Evolutionary conservation across 2,329 filamentous ascomycete genomes (phyloP), one percentile per base, ranked within the genome.

Genomic region (Cladophialophora yegresii): DNA sequence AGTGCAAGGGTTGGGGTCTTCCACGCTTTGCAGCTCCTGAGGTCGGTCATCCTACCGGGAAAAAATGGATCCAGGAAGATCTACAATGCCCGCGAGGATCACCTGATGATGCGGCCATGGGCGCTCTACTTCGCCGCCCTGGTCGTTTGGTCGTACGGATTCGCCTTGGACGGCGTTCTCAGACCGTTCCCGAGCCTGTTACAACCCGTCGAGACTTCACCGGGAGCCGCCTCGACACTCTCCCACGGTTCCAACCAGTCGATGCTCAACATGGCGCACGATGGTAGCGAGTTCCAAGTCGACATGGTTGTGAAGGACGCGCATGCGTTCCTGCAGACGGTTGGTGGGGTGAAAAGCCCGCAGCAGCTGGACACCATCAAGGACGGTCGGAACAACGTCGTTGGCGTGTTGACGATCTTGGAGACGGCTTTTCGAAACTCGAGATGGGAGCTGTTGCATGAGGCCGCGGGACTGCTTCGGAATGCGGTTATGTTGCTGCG

Each of bases 101-200:
- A 92, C 59, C 83, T 97, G 2, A 83, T 98, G 65, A 96, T 98
- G 73, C 84, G 95, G n/a, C 91, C 93, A 0, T 98, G 95, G 93
- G 91, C 96, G 13, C 81, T 98, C 58, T 99, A 97, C 77, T 96
- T 96, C 74, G 91, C 95, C 0, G 88, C 88, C 0, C 83, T 98
- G 13, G 91, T 96, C 23, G 90, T 98, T 1, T 98, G 93, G 93
- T 91, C 87, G 63, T 98, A 97, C 72, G 93, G 92, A 2, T 96
- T 88, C 74, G 92, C 93, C 0, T 80, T 96, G 28, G 93, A 98
- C 71, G 93, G 93, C 0, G 85, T 91, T 0, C 85, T 90, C 61
- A 79, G 83, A 7, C 77, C 77, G 4, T 74, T 78, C 4, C 70
- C 77, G 10, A 75, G 59, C 33, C 56, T 64, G 22, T 53, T 68